Base-by-base conservation (phyloP, 2,329 filamentous ascomycete species). In the Colletotrichum costaricense region DNA sequence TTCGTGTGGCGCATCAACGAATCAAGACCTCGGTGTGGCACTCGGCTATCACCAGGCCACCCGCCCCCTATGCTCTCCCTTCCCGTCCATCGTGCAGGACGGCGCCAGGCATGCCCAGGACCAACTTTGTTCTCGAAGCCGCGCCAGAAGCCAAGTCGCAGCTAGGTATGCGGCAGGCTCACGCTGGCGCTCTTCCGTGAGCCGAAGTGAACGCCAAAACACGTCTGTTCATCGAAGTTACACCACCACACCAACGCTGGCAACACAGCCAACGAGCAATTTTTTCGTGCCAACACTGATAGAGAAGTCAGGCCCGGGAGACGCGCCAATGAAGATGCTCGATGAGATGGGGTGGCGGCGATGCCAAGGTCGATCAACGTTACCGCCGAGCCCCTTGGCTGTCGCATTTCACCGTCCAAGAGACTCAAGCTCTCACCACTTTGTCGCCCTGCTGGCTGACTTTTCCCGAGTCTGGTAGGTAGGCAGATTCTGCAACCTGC, bases 301-400 rank as follows among this genome's bases (percentile, higher is more conserved):
- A 30, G 33, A 73, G 71, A 26, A 70, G 54, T 52, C 19, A 56
- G n/a, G 67, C 1, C 71, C 71, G 71, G n/a, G 12, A 28, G 33
- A 63, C 60, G 67, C 67, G 49, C 71, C 67, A 73, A 73, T 73
- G 19, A 62, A 30, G 14, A 28, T 56, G 22, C 46, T 24, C 33
- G 60, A 38, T 22, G 19, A 30, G 12, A 30, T 33, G n/a, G 28
- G 42, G 63, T 66, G 73, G 70, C 73, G 66, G 16, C 57, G 42
- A 64, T 75, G 73, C 73, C 66, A 75, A 75, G 73, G 46, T 73
- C 66, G 73, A 74, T 74, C 73, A 75, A 67, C 60, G 73, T 69
- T 68, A 33, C 49, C 46, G 65, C 66, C 73, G 64, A 74, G 59
- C 33, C 19, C 30, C 69, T 73, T 57, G 70, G 68, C 68, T n/a